A percentile compares a stretch with the other conserved stretches of the same genome.
phyloP scores from a whole-genome alignment of 148 eudicot species.

The Cornus florida region DNA sequence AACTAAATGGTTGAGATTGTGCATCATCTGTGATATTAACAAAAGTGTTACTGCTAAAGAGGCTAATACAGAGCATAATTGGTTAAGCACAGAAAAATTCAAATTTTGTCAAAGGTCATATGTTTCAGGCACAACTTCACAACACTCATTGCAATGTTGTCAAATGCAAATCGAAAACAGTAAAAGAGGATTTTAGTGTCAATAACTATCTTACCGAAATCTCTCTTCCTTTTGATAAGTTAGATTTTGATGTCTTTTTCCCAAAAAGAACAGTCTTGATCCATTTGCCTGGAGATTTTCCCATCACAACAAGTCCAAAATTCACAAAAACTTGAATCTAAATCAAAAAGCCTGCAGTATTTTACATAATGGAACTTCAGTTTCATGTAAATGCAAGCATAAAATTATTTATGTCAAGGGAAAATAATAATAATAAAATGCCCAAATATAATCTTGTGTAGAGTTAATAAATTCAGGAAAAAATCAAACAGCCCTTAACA shows the following conservation, averaged over 20 bases:
- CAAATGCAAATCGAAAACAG: background rate
- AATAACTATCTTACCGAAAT: background rate
- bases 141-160: background rate
- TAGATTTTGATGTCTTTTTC: constrained; percentile 23
- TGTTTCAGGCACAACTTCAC: background rate
- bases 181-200: background rate
- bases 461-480: too few relatives aligned
- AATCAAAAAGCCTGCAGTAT: background rate
- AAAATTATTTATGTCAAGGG: too few relatives aligned
- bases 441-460: too few relatives aligned
- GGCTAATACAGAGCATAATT: background rate
- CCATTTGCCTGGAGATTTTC: constrained; percentile 38
- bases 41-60: background rate
- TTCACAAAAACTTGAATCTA: background rate
- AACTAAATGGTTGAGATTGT: background rate
- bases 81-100: background rate
- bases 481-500: too few relatives aligned
- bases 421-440: too few relatives aligned
- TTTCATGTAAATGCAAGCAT: background rate
- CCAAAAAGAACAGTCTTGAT: constrained; percentile 27
- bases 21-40: background rate
- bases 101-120: background rate
- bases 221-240: constrained; percentile 15
- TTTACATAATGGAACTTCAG: background rate
- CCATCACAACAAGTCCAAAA: constrained; percentile 13